Conservation (phyloP, 257 asterid genomes). For the Solanum chilense region DNA sequence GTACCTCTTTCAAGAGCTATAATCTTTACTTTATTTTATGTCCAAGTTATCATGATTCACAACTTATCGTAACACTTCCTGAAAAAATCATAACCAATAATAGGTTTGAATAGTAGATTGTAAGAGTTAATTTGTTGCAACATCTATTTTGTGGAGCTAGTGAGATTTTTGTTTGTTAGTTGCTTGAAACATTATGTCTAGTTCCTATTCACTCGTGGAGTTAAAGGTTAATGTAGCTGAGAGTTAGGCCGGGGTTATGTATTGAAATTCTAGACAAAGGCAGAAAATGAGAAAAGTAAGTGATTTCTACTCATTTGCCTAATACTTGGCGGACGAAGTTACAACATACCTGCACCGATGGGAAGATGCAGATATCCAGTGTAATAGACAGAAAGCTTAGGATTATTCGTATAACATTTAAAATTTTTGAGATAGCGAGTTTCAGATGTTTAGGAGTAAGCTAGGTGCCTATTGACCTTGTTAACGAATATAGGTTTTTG, state of each 20-base stretch:
- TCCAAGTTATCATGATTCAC: no score
- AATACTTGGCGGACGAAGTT: background rate
- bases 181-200: background rate
- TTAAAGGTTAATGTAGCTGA: background rate
- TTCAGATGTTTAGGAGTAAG: background rate
- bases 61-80: background rate
- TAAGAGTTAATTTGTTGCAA: background rate
- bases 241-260: background rate
- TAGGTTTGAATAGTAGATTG: background rate
- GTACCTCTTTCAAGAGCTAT: background rate
- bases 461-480: background rate
- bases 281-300: background rate
- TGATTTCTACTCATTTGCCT: background rate
- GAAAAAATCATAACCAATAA: background rate
- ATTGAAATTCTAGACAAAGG: background rate
- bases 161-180: background rate
- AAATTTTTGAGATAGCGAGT: background rate
- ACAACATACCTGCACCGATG: background rate
- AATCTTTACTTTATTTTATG: background rate
- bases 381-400: background rate
- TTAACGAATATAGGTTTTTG: background rate
- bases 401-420: background rate
- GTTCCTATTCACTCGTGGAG: background rate
- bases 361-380: background rate
- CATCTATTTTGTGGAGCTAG: background rate